phyloP scores from a whole-genome alignment of 2,329 filamentous ascomycete species.

The Ampelomyces quisqualis region DNA sequence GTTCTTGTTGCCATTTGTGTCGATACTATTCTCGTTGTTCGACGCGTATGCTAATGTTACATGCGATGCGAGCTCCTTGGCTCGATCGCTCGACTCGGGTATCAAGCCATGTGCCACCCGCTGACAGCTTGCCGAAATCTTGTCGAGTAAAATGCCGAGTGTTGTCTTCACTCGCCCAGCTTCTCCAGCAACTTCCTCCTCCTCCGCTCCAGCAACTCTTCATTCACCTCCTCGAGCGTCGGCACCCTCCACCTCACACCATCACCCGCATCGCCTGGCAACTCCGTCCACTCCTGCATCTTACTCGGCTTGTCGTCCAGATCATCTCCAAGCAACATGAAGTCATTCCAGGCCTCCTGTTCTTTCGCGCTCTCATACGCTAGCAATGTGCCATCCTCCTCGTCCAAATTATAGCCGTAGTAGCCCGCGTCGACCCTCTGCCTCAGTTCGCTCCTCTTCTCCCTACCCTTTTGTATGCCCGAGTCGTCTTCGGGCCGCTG shows the following conservation, averaged over 20 bases:
- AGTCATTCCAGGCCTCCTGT: constrained; percentile 70
- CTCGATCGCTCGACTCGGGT: constrained; percentile 14
- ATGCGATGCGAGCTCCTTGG: too few relatives aligned
- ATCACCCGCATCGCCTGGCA: constrained; percentile 85
- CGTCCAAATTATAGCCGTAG: constrained; percentile 90
- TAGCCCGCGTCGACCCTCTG: constrained; percentile 88
- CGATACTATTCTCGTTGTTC: too few relatives aligned
- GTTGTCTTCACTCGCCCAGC: constrained; percentile 46
- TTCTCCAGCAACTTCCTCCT: constrained; percentile 83
- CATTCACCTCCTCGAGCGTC: constrained; percentile 87
- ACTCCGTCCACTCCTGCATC: constrained; percentile 66
- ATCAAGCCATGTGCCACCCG: constrained; percentile 12
- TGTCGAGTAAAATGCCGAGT: background rate
- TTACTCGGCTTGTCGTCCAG: constrained; percentile 25
- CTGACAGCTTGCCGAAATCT: background rate
- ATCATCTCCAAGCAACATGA: constrained; percentile 60
- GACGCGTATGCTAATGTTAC: too few relatives aligned
- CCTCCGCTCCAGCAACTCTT: constrained; percentile 85
- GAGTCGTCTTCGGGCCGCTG: constrained; percentile 47
- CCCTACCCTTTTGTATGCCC: constrained; percentile 62
- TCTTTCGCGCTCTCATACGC: constrained; percentile 83
- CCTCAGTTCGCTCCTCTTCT: constrained; percentile 68
- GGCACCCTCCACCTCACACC: constrained; percentile 81
- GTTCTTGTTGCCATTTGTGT: too few relatives aligned
- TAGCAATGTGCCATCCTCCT: constrained; percentile 81